Percentiles rank a stretch among this genome's conserved stretches.
These are phyloP conservation scores for Mucor indicus DNA, from an alignment of 371 early-diverging fungal genomes.

Conservation along the genomic window DNA sequence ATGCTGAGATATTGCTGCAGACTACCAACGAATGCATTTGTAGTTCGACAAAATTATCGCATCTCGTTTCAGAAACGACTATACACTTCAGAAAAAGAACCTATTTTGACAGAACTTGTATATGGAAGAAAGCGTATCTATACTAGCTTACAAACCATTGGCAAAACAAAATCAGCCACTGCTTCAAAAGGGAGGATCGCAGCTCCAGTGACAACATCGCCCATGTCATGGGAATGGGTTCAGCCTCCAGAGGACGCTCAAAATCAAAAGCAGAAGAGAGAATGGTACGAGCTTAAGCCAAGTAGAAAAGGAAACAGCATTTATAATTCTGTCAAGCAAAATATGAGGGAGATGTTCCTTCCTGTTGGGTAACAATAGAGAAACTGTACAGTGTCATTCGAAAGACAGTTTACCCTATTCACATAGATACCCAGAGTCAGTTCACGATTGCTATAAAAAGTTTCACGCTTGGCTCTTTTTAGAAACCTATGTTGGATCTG, in stretches of 20 bases:
- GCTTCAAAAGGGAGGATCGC: slow-evolving; percentile 36
- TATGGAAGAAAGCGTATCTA: slow-evolving; percentile 59
- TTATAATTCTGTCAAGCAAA: slow-evolving; percentile 36
- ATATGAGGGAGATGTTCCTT: slow-evolving; percentile 58
- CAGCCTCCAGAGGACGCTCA: slow-evolving; percentile 15
- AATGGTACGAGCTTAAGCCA: slow-evolving; percentile 11
- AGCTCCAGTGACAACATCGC: slow-evolving; percentile 37
- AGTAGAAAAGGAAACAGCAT: slow-evolving; percentile 5
- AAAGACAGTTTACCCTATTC: too few relatives aligned
- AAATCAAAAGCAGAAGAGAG: slow-evolving; percentile 5
- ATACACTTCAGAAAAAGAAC: too few relatives aligned
- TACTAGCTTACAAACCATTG: slow-evolving; percentile 46
- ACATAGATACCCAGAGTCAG: slow-evolving; percentile 47
- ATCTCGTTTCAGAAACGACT: too few relatives aligned
- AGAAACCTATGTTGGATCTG: slow-evolving; percentile 67
- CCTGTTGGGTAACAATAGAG: slow-evolving; percentile 69
- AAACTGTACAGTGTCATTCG: too few relatives aligned
- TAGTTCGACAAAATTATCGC: too few relatives aligned
- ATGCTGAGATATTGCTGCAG: too few relatives aligned
- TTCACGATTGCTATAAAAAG: slow-evolving; percentile 51
- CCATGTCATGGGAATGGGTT: slow-evolving; percentile 51
- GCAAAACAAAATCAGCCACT: slow-evolving; percentile 41
- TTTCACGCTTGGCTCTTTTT: slow-evolving; percentile 64
- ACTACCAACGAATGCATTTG: too few relatives aligned
- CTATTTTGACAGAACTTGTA: slow-evolving; percentile 49